Percentiles rank a stretch among this genome's conserved stretches.
phyloP scores from a whole-genome alignment of 2,329 filamentous ascomycete species.

The Acephala macrosclerotiorum region DNA sequence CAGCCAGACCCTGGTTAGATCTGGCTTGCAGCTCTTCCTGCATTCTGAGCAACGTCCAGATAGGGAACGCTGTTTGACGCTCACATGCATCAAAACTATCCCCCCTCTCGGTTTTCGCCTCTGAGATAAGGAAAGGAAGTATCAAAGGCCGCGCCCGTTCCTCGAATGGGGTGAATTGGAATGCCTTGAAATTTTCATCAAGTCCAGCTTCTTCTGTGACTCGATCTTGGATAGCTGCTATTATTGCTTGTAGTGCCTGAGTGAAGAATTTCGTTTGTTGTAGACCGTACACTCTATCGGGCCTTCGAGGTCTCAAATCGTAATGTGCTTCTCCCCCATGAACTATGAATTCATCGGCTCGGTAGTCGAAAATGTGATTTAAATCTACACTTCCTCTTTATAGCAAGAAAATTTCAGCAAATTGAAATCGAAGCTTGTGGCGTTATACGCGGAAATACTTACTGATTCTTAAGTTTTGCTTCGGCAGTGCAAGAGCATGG shows the following conservation, averaged over 20 bases:
- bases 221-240: neutral
- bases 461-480: too few species aligned
- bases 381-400: too few species aligned
- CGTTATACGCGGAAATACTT: too few species aligned
- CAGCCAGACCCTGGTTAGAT: too few species aligned
- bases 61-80: constrained; percentile 11
- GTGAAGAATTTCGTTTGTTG: constrained; percentile 2
- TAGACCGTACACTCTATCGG: constrained; percentile 11
- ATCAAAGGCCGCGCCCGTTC: neutral
- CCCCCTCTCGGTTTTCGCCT: constrained; percentile 12
- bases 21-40: neutral
- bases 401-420: too few species aligned
- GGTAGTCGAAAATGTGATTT: neutral
- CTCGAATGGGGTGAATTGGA: constrained; percentile 3
- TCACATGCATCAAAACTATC: constrained; percentile 8
- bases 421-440: too few species aligned
- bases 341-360: neutral
- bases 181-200: constrained; percentile 17
- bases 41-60: constrained; percentile 9
- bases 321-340: neutral
- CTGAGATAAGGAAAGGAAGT: constrained; percentile 11
- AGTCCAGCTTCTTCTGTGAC: constrained; percentile 45
- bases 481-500: too few species aligned
- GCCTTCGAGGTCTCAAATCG: neutral
- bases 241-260: too few species aligned